phyloP scores from a whole-genome alignment of 2,329 filamentous ascomycete species.

The Fusarium sambucinum region DNA sequence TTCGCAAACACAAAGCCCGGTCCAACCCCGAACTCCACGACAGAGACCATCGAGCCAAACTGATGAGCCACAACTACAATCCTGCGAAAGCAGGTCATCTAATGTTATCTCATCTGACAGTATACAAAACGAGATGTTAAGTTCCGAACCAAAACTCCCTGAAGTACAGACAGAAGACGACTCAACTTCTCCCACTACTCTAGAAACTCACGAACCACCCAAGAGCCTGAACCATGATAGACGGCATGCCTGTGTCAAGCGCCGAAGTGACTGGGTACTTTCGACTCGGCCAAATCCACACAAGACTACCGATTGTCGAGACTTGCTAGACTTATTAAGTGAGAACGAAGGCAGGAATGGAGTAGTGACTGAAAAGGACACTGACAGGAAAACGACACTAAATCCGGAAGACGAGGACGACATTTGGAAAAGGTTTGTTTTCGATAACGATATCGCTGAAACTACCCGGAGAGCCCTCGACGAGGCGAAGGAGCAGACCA shows the following conservation, averaged over 20 bases:
- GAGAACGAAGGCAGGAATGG: conserved; percentile 20
- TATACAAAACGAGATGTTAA: neutral
- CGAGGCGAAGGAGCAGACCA: conserved; percentile 42
- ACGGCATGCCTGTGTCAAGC: conserved; percentile 3
- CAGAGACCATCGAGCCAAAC: neutral
- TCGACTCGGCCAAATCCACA: conserved; percentile 5
- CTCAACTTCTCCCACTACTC: neutral
- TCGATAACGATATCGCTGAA: conserved; percentile 41
- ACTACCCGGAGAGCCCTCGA: conserved; percentile 37
- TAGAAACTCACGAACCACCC: neutral
- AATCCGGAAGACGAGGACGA: conserved; percentile 47
- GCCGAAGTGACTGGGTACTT: conserved; percentile 12
- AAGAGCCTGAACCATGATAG: neutral
- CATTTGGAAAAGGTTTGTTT: conserved; percentile 49
- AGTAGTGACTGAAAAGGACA: neutral
- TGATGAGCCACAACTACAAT: neutral
- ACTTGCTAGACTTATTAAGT: conserved; percentile 41
- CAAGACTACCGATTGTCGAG: conserved; percentile 24
- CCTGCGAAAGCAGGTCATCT: neutral
- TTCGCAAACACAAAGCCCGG: neutral
- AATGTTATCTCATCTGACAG: neutral
- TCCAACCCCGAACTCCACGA: neutral
- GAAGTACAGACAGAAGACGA: neutral
- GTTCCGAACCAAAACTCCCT: conserved; percentile 5
- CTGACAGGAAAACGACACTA: neutral